phyloP scores from a whole-genome alignment of 78 protist species.

The Dictyostelium intermedium region DNA sequence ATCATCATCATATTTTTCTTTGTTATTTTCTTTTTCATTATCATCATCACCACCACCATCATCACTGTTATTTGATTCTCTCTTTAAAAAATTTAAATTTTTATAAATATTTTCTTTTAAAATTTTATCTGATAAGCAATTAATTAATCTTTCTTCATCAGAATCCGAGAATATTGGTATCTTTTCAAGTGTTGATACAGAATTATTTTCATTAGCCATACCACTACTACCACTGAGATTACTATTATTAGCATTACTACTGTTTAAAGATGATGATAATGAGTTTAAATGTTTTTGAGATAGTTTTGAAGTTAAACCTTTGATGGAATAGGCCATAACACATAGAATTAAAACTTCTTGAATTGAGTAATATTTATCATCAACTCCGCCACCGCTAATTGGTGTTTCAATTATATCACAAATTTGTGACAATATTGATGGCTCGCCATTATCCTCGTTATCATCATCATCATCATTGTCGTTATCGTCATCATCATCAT shows the following conservation, averaged over 20 bases:
- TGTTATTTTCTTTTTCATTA: no score
- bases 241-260: not conserved
- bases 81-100: not conserved
- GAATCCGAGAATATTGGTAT: not conserved
- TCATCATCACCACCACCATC: not conserved
- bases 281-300: not conserved
- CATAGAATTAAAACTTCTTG: conserved; percentile 10
- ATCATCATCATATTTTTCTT: not conserved
- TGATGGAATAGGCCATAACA: conserved; percentile 34
- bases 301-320: conserved; percentile 22
- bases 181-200: not conserved
- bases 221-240: not conserved
- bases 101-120: not conserved
- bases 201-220: not conserved
- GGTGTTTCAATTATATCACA: conserved; percentile 32
- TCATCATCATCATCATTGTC: conserved; percentile 1
- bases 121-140: not conserved
- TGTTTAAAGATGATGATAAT: not conserved
- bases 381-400: not conserved
- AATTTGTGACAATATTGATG: conserved; percentile 29
- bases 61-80: not conserved
- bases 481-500: not conserved
- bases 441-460: not conserved
- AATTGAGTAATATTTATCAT: conserved; percentile 4
- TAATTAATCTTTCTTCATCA: not conserved